These are phyloP conservation scores for Eremothecium coryli DNA, from an alignment of 1,139 yeast genomes.

Conservation along the genomic window DNA sequence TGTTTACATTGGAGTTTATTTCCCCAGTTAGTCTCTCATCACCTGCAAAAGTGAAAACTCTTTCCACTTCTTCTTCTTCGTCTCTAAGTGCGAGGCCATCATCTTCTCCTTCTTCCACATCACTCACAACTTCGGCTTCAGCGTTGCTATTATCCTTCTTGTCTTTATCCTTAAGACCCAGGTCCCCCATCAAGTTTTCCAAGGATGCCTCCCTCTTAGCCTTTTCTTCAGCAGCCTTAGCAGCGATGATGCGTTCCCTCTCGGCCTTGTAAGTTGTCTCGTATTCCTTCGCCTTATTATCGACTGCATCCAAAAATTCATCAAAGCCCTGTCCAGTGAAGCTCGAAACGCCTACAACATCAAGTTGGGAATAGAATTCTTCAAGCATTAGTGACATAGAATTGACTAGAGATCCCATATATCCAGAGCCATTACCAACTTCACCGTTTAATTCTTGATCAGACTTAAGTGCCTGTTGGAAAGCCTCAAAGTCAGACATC, in stretches of 20 bases:
- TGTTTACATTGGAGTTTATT: slow-evolving; percentile 39
- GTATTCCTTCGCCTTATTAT: slow-evolving; percentile 80
- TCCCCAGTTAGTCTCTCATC: slow-evolving; percentile 54
- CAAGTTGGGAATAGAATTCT: slow-evolving; percentile 89
- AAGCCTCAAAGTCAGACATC: slow-evolving; percentile 94
- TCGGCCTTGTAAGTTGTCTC: slow-evolving; percentile 76
- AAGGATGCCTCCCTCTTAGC: slow-evolving; percentile 64
- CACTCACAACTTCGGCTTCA: slow-evolving; percentile 61
- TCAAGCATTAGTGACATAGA: slow-evolving; percentile 95
- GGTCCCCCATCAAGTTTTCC: slow-evolving; percentile 68
- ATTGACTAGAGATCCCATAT: slow-evolving; percentile 88
- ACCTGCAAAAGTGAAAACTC: slow-evolving; percentile 72
- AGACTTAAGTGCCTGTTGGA: slow-evolving; percentile 65
- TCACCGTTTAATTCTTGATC: slow-evolving; percentile 57
- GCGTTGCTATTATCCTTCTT: slow-evolving; percentile 17
- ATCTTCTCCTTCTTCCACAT: slow-evolving; percentile 48
- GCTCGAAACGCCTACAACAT: slow-evolving; percentile 84
- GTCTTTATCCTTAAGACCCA: slow-evolving; percentile 48
- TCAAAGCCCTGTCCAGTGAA: slow-evolving; percentile 92
- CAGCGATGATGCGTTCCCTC: slow-evolving; percentile 68
- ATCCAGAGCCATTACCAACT: slow-evolving; percentile 69
- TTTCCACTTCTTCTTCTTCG: slow-evolving; percentile 49
- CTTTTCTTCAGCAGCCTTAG: slow-evolving; percentile 69
- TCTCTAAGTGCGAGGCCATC: slow-evolving; percentile 58
- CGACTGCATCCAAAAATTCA: slow-evolving; percentile 75